A percentile compares a stretch with the other conserved stretches of the same genome.
These are phyloP conservation scores for Apiospora saccharicola DNA, from an alignment of 2,329 filamentous ascomycete genomes.

Conservation along the genomic window DNA sequence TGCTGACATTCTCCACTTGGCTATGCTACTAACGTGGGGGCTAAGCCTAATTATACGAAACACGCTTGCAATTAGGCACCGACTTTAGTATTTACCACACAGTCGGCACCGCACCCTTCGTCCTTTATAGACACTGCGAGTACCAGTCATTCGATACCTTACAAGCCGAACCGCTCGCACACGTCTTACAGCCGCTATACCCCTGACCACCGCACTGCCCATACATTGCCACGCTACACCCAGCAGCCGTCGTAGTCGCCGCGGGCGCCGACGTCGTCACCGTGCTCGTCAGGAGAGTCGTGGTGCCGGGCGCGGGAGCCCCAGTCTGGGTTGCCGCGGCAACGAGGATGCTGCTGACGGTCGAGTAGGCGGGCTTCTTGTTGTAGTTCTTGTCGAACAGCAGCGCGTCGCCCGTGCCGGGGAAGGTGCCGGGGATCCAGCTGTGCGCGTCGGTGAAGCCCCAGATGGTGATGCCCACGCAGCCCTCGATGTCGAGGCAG, in stretches of 20 bases:
- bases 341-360: constrained; percentile 36
- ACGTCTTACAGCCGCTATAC: constrained; percentile 20
- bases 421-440: constrained; percentile 47
- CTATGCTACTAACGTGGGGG: neutral
- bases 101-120: neutral
- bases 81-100: neutral
- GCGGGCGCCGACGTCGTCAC: constrained; percentile 20
- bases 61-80: neutral
- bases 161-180: constrained; percentile 24
- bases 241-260: constrained; percentile 23
- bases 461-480: constrained; percentile 51
- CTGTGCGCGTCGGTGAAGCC: constrained; percentile 48
- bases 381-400: constrained; percentile 45
- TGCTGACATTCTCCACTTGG: neutral
- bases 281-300: constrained; percentile 14
- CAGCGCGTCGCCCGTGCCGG: constrained; percentile 44
- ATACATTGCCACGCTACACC: constrained; percentile 22
- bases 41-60: neutral
- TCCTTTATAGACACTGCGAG: constrained; percentile 24
- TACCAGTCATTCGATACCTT: constrained; percentile 27
- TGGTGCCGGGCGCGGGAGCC: neutral
- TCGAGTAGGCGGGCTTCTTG: constrained; percentile 47
- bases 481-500: constrained; percentile 42
- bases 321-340: constrained; percentile 3
- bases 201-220: constrained; percentile 26